phyloP scores from a whole-genome alignment of 2,329 filamentous ascomycete species.

The Scedosporium boydii region DNA sequence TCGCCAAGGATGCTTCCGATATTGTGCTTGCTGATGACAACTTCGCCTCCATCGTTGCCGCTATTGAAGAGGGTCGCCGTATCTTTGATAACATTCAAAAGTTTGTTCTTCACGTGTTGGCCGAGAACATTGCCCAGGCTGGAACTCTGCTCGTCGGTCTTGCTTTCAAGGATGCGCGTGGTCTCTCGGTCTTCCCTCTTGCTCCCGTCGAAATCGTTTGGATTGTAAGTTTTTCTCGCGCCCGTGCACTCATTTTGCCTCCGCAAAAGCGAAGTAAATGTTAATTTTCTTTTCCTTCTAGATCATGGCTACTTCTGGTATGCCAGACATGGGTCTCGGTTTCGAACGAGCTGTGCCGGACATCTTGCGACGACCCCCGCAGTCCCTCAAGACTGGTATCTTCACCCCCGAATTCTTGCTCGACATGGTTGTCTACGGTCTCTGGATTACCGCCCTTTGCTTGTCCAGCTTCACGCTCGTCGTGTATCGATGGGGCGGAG shows the following conservation, averaged over 20 bases:
- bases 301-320: slow-evolving; percentile 67
- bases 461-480: slow-evolving; percentile 54
- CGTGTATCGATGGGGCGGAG: slow-evolving; percentile 52
- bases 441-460: slow-evolving; percentile 59
- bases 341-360: slow-evolving; percentile 62
- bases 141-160: slow-evolving; percentile 61
- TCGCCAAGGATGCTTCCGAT: slow-evolving; percentile 55
- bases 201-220: slow-evolving; percentile 70
- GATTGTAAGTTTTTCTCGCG: slow-evolving; percentile 31
- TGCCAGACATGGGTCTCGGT: slow-evolving; percentile 70
- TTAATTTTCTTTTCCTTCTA: not conserved
- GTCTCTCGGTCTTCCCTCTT: slow-evolving; percentile 63
- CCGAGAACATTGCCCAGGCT: slow-evolving; percentile 64
- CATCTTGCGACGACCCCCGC: slow-evolving; percentile 59
- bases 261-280: too few species aligned
- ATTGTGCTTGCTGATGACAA: slow-evolving; percentile 66
- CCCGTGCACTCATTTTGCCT: not conserved
- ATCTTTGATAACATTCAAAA: slow-evolving; percentile 72
- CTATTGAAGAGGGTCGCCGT: slow-evolving; percentile 60
- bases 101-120: slow-evolving; percentile 60
- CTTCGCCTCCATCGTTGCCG: slow-evolving; percentile 62
- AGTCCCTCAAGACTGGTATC: slow-evolving; percentile 49
- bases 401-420: slow-evolving; percentile 57
- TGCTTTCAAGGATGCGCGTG: slow-evolving; percentile 55
- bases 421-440: slow-evolving; percentile 59